A percentile compares a stretch with the other conserved stretches of the same genome.
phyloP scores from a whole-genome alignment of 805 yeast genomes.

The Sugiyamaella mastotermitis region DNA sequence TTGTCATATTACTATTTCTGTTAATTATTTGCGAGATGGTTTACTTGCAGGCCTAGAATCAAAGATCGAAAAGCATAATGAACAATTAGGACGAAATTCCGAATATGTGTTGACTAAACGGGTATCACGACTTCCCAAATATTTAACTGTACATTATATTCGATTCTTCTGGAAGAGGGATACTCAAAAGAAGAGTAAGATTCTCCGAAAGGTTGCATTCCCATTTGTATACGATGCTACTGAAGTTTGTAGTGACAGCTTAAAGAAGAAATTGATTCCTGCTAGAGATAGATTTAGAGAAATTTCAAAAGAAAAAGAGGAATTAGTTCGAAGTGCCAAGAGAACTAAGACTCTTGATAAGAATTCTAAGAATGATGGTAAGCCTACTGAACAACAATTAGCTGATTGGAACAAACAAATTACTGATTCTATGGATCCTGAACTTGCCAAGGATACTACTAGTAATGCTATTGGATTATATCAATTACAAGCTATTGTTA shows the following conservation, averaged over 20 bases:
- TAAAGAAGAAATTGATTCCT: constrained; percentile 58
- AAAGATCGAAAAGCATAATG: constrained; percentile 69
- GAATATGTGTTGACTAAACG: constrained; percentile 51
- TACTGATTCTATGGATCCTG: constrained; percentile 35
- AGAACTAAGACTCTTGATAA: constrained; percentile 41
- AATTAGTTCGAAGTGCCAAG: constrained; percentile 66
- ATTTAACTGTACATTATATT: constrained; percentile 84
- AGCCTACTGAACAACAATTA: constrained; percentile 18
- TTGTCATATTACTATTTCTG: constrained; percentile 81
- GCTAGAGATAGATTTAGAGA: constrained; percentile 73
- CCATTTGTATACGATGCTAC: constrained; percentile 80
- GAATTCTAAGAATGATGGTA: constrained; percentile 22
- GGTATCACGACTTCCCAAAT: constrained; percentile 77
- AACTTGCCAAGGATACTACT: constrained; percentile 39
- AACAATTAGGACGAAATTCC: constrained; percentile 64
- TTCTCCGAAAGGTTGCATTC: constrained; percentile 87
- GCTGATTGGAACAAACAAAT: constrained; percentile 25
- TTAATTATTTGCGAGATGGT: constrained; percentile 87
- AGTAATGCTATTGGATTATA: constrained; percentile 87
- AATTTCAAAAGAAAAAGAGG: constrained; percentile 68
- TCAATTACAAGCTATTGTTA: constrained; percentile 73
- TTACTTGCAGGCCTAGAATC: constrained; percentile 69
- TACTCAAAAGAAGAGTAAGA: constrained; percentile 84
- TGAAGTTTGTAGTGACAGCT: constrained; percentile 76
- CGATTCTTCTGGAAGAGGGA: constrained; percentile 96